Evolutionary conservation across 257 asterid genomes (phyloP).

Genomic region (Jacaranda copaia): DNA sequence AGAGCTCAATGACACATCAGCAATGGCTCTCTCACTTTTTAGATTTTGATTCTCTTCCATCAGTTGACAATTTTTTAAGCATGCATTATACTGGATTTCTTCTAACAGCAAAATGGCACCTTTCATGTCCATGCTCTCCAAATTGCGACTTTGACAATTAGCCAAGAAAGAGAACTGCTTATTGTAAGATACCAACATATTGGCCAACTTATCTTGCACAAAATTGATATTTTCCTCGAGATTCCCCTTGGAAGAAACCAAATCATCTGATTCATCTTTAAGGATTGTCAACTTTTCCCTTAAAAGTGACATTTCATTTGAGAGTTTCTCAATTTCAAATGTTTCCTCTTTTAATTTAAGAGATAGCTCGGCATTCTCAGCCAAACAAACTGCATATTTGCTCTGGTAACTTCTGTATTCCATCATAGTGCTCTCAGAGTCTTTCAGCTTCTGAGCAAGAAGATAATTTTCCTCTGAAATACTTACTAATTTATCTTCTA

Average conservation of each 20-base stretch:
- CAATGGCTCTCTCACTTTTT: slow-evolving; percentile 57
- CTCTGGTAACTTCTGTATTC: slow-evolving; percentile 53
- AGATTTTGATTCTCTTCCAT: slow-evolving; percentile 71
- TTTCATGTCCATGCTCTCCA: slow-evolving; percentile 48
- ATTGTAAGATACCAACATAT: slow-evolving; percentile 55
- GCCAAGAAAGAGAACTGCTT: slow-evolving; percentile 41
- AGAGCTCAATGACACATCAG: slow-evolving; percentile 60
- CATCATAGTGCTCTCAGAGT: slow-evolving; percentile 48
- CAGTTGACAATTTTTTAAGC: slow-evolving; percentile 53
- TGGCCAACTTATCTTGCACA: slow-evolving; percentile 57
- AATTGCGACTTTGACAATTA: slow-evolving; percentile 42
- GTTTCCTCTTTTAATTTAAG: slow-evolving; percentile 61
- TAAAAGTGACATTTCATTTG: slow-evolving; percentile 54
- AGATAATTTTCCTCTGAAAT: slow-evolving; percentile 59
- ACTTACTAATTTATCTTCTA: slow-evolving; percentile 64
- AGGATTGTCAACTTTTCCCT: slow-evolving; percentile 53
- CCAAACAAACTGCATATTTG: slow-evolving; percentile 68
- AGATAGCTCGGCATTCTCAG: slow-evolving; percentile 70
- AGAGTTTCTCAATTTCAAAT: slow-evolving; percentile 57
- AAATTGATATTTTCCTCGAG: slow-evolving; percentile 58
- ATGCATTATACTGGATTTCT: slow-evolving; percentile 61
- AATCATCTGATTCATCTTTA: slow-evolving; percentile 56
- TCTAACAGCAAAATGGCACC: slow-evolving; percentile 63
- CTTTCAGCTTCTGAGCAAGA: slow-evolving; percentile 63
- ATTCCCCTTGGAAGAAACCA: slow-evolving; percentile 60